Base-by-base conservation (phyloP, 352 stramenopile species). In the Pythium grandisporangium region DNA sequence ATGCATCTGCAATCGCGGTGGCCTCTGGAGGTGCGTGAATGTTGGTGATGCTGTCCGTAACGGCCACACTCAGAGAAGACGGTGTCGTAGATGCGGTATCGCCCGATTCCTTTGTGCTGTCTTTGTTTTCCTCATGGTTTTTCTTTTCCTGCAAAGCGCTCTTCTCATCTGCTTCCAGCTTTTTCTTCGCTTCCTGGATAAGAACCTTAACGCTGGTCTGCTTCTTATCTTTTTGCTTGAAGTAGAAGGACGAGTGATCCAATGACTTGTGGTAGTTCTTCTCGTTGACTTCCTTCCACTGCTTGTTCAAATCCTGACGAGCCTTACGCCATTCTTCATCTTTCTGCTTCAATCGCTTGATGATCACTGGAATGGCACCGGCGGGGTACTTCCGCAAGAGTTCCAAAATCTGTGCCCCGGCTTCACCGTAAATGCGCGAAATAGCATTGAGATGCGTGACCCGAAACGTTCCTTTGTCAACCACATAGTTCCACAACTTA, bases 221-320 rank as follows among this genome's bases (percentile, higher is more conserved):
- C 53, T 97, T 96, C 73, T 99, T 99, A 63, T 99, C 97, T 44
- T 90, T 95, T 37, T 97, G 91, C 60, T 97, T 96, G 67, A 98
- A 99, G 60, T 98, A 98, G 46, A 99, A 97, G 24, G 92, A 97
- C 20, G 96, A 96, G 63, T 99, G 96, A 61, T 99, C 97, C 16
- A 99, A 71, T 35, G 82, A 97, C 62, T 98, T 98, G 70, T 98
- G 95, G 57, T 99, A 99, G 53, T 99, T 99, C 45, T 93, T 84
- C 54, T 98, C 93, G 43, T 97, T 94, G 36, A 99, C 71, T 39
- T 98, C 92, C 63, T 98, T 98, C 96, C 96, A 99, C 47, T 91
- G 81, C 43, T 95, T 95, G 63, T 98, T 98, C 22, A 99, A 49
- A 47, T 97, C 76, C 51, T 97, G 80, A 14, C 95, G 81, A 4